Evolutionary conservation across 805 yeast species (phyloP).

Genomic region (Lachancea nothofagi): DNA sequence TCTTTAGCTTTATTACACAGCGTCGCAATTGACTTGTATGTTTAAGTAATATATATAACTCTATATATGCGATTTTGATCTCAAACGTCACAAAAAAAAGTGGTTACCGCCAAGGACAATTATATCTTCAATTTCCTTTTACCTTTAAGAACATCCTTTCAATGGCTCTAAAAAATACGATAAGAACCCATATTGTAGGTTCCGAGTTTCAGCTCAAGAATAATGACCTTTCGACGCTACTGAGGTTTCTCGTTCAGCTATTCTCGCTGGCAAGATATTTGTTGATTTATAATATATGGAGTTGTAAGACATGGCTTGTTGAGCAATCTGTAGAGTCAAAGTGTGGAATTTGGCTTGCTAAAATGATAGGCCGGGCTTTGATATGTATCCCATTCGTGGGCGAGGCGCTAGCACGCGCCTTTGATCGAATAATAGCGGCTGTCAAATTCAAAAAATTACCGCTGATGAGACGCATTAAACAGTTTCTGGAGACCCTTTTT

Average conservation of each 20-base stretch:
- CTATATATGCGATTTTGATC: no score
- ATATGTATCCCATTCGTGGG: conserved; percentile 21
- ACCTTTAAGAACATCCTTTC: background rate
- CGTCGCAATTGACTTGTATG: no score
- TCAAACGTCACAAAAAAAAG: conserved; percentile 1
- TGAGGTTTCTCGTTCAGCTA: conserved; percentile 1
- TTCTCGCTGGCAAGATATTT: conserved; percentile 1
- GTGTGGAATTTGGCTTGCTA: background rate
- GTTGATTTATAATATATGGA: conserved; percentile 4
- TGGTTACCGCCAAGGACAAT: background rate
- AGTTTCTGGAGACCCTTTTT: conserved; percentile 15
- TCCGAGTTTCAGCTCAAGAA: conserved; percentile 10
- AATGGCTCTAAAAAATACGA: conserved; percentile 1
- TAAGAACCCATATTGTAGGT: conserved; percentile 25
- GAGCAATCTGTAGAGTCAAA: conserved; percentile 1
- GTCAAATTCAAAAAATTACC: conserved; percentile 12
- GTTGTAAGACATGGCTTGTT: background rate
- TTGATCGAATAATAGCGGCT: background rate
- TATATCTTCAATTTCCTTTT: background rate
- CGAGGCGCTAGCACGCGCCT: conserved; percentile 6
- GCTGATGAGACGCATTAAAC: conserved; percentile 10
- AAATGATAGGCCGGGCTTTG: conserved; percentile 7
- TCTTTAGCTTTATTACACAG: no score
- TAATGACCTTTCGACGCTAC: conserved; percentile 9
- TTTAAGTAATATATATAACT: no score